phyloP scores from a whole-genome alignment of 495 filamentous ascomycete species.

The Annulohypoxylon maeteangense region DNA sequence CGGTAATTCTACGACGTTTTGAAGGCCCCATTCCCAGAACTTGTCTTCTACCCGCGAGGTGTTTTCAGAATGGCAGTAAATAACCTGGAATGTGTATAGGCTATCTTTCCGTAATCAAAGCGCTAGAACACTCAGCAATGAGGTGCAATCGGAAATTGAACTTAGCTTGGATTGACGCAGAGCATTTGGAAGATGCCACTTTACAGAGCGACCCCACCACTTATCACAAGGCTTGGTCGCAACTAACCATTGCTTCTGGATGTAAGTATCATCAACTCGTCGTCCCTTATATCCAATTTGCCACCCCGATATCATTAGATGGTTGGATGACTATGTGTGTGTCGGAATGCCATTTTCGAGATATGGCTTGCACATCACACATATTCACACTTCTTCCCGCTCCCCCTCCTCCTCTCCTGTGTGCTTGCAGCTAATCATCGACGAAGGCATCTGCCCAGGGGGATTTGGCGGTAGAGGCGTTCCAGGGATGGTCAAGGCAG shows the following conservation, averaged over 20 bases:
- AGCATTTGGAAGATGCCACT: constrained; percentile 76
- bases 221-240: constrained; percentile 90
- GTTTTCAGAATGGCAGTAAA: background rate
- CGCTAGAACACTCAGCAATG: constrained; percentile 93
- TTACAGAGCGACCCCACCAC: constrained; percentile 69
- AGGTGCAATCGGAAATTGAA: constrained; percentile 80
- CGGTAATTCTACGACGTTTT: background rate
- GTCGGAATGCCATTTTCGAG: constrained; percentile 3
- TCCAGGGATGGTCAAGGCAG: constrained; percentile 87
- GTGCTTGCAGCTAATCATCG: constrained; percentile 43
- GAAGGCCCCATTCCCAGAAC: background rate
- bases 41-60: background rate
- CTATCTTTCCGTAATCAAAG: constrained; percentile 59
- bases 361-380: background rate
- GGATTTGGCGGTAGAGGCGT: constrained; percentile 87
- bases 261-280: constrained; percentile 18
- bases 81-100: constrained; percentile 11
- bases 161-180: constrained; percentile 83
- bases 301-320: background rate
- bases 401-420: no score
- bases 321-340: background rate
- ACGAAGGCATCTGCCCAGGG: constrained; percentile 62
- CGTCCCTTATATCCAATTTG: background rate
- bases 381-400: no score
- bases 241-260: constrained; percentile 55